Percentiles rank a stretch among this genome's conserved stretches.
phyloP scores from a whole-genome alignment of 1,284 basidiomycete species.

The Ganoderma sinense region DNA sequence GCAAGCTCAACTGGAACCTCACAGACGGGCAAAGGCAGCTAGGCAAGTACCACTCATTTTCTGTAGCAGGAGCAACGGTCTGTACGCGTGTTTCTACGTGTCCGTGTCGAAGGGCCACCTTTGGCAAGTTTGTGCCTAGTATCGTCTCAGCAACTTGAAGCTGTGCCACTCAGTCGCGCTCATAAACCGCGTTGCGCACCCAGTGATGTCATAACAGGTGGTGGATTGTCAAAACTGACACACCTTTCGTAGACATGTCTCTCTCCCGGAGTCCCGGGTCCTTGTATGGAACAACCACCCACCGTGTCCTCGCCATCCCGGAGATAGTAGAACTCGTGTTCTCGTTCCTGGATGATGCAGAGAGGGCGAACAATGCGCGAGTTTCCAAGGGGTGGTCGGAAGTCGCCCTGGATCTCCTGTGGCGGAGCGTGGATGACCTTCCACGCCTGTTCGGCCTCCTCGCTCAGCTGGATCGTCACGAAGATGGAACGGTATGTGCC shows the following conservation, averaged over 20 bases:
- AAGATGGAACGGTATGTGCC: not conserved
- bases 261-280: slow-evolving; percentile 9
- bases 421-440: slow-evolving; percentile 43
- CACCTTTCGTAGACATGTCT: not conserved
- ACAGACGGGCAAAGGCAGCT: not conserved
- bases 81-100: not conserved
- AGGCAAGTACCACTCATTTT: not conserved
- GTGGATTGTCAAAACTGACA: not conserved
- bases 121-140: too few species aligned
- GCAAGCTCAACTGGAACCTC: not conserved
- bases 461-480: slow-evolving; percentile 41
- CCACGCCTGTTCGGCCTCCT: slow-evolving; percentile 55
- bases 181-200: not conserved
- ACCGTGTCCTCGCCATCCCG: slow-evolving; percentile 40
- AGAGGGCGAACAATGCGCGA: slow-evolving; percentile 31
- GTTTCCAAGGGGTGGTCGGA: slow-evolving; percentile 43
- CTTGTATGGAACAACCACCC: slow-evolving; percentile 28
- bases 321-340: slow-evolving; percentile 42
- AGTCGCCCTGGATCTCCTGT: slow-evolving; percentile 38
- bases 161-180: not conserved
- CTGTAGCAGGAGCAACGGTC: not conserved
- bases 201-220: not conserved
- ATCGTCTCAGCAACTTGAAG: not conserved
- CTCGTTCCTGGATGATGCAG: slow-evolving; percentile 31
- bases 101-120: not conserved